Percentiles rank a stretch among this genome's conserved stretches.
phyloP scores from a whole-genome alignment of 2,329 filamentous ascomycete genomes.

The Sarocladiaceae sp. region DNA sequence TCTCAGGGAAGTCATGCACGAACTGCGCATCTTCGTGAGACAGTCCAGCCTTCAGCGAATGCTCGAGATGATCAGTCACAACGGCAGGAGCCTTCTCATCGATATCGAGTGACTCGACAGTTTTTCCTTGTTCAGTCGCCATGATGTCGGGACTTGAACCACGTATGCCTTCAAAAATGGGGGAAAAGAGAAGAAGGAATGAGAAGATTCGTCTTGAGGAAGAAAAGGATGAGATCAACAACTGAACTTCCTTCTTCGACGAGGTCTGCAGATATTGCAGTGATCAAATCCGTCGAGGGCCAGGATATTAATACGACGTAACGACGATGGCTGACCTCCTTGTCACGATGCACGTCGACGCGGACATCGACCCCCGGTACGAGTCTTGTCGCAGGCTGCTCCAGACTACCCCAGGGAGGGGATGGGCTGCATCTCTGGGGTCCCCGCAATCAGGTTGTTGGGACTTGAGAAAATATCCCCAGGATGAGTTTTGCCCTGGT shows the following conservation, averaged over 20 bases:
- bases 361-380: background rate
- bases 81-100: background rate
- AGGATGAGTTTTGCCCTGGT: too few relatives aligned
- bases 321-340: background rate
- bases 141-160: background rate
- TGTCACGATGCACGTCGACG: background rate
- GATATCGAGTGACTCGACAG: background rate
- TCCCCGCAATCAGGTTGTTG: background rate
- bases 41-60: background rate
- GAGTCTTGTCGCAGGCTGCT: background rate
- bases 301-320: background rate
- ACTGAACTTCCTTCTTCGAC: background rate
- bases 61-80: background rate
- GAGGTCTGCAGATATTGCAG: too few relatives aligned
- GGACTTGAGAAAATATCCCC: too few relatives aligned
- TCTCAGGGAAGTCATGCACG: background rate
- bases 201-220: too few relatives aligned
- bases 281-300: background rate
- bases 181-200: background rate
- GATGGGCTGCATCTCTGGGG: background rate
- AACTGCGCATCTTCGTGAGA: background rate
- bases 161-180: background rate
- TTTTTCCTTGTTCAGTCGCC: background rate
- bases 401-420: background rate
- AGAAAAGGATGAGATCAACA: background rate